Percentiles rank a stretch among this genome's conserved stretches.
Conservation (phyloP, 106 monocot genomes). For the Allium cepa region DNA sequence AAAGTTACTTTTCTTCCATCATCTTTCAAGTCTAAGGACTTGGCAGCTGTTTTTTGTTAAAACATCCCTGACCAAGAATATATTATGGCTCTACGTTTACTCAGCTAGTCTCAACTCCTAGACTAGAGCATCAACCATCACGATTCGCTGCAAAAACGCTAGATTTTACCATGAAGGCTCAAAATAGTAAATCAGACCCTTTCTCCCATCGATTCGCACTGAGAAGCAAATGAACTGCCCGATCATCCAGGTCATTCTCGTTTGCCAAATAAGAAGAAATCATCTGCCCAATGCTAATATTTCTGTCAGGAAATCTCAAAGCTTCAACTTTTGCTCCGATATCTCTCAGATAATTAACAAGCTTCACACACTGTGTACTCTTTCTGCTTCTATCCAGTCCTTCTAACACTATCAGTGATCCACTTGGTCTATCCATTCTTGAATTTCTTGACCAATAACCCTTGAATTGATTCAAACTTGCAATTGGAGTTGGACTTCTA, state of each 20-base stretch:
- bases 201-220: constrained; percentile 99
- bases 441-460: too few relatives aligned
- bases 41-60: too few relatives aligned
- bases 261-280: constrained; percentile 91
- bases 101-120: too few relatives aligned
- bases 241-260: constrained; percentile 69
- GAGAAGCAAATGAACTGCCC: constrained; percentile 80
- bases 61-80: too few relatives aligned
- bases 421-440: constrained; percentile 18
- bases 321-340: constrained; percentile 62
- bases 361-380: constrained; percentile 56
- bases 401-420: constrained; percentile 86
- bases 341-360: constrained; percentile 49
- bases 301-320: constrained; percentile 84
- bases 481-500: too few relatives aligned
- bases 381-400: constrained; percentile 94
- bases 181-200: constrained; percentile 34
- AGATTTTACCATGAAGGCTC: too few relatives aligned
- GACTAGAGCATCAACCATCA: too few relatives aligned
- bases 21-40: too few relatives aligned
- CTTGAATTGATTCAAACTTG: too few relatives aligned
- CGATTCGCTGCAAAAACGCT: too few relatives aligned
- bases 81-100: too few relatives aligned
- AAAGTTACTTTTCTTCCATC: too few relatives aligned
- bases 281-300: constrained; percentile 59